These are phyloP conservation scores for Penicillium pancosmium DNA, from an alignment of 495 filamentous ascomycete species.

Conservation along the genomic window DNA sequence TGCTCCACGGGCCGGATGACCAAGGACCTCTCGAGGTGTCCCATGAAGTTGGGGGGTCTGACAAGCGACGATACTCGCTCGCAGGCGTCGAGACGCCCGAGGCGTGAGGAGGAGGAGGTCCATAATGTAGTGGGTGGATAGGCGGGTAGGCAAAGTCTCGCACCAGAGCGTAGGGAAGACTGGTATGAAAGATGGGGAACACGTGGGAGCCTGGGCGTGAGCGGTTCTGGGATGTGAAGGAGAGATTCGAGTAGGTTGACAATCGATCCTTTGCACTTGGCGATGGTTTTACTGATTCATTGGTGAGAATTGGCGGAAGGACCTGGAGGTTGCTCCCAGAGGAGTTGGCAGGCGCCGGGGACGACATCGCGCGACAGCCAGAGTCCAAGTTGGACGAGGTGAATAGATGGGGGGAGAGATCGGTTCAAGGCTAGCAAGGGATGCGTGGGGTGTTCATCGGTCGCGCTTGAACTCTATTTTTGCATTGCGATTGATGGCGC, in stretches of 20 bases:
- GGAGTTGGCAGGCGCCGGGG: conserved; percentile 53
- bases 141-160: conserved; percentile 94
- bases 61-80: conserved; percentile 78
- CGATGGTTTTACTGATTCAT: conserved; percentile 49
- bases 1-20: conserved; percentile 53
- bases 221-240: conserved; percentile 53
- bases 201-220: conserved; percentile 78
- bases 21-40: conserved; percentile 54
- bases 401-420: conserved; percentile 18
- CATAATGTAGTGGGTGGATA: conserved; percentile 88
- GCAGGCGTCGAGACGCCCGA: conserved; percentile 83
- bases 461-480: conserved; percentile 39
- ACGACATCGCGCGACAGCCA: conserved; percentile 53
- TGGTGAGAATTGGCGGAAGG: conserved; percentile 45
- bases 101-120: conserved; percentile 71
- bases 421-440: conserved; percentile 25
- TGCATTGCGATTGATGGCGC: conserved; percentile 43
- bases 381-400: neutral
- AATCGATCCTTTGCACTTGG: conserved; percentile 75
- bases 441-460: conserved; percentile 30
- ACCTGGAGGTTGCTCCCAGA: conserved; percentile 43
- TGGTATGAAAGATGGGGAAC: conserved; percentile 84
- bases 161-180: conserved; percentile 83
- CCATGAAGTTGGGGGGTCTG: conserved; percentile 73
- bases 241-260: conserved; percentile 67